Base-by-base conservation (phyloP, 805 yeast genomes). In the Hermanozyma aechmeae region DNA sequence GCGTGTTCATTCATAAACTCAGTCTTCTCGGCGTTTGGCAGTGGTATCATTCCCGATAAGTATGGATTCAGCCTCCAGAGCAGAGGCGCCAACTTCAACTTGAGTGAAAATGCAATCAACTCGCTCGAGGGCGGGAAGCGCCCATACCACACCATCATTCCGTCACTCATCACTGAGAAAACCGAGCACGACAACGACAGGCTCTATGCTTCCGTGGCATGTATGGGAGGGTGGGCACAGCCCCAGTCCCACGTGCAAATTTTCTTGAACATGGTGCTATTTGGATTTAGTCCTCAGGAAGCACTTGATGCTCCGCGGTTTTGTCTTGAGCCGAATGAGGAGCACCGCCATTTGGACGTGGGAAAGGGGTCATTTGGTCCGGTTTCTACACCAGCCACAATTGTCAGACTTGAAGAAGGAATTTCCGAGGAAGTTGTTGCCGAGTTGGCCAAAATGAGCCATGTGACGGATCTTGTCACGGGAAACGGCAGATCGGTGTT, bases 141-240 rank as follows among this genome's bases (percentile, higher is more conserved):
- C 38, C 76, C 85, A 1, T 82, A 80, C 51, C 93, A 83, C 45
- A 83, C 94, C 0, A 82, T 82, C 34, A 81, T 82, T 34, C 93
- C 93, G 1, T 83, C 85, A 0, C 68, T 82, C 76, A 69, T 82
- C 17, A 82, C 93, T 10, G 50, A 58, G 3, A 11, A 9, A 13
- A 12, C 32, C 3, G 30, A 23, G 4, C 21, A 18, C 21, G 58
- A 57, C 4, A 64, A 57, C 16, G 71, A 69, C 16, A 41, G 46
- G 4, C 52, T 82, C n/a, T 76, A 65, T 43, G 85, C 86, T 1
- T 56, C 78, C n/a, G 77, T 66, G 41, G 92, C 89, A 28, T 81
- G 79, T 36, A 81, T 80, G 85, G 94, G 94, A 12, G 93, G 89
- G 0, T 82, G 75, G 56, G 80, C 77, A 60, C 94, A 83, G 50